Base-by-base conservation (phyloP, 176 grass and related monocot genomes). In the Musa schizocarpa region DNA sequence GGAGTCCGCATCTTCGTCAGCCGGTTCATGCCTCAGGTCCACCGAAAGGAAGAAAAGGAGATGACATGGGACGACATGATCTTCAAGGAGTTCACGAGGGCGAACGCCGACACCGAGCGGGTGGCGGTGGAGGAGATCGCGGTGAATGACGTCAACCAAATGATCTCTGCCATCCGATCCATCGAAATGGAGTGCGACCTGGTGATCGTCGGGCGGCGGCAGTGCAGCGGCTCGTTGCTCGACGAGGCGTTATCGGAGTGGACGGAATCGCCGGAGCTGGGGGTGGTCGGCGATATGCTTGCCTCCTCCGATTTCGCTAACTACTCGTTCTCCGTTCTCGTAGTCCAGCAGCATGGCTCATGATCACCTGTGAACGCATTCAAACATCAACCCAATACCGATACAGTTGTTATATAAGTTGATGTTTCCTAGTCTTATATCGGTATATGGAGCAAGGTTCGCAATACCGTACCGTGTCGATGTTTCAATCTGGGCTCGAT, bases 61-160 rank as follows among this genome's bases (percentile, higher is more conserved):
- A 86, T 93, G 22, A 77, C 88, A 29, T 73, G 86, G 72, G 64
- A 89, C 50, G 88, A 98, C 70, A 83, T 72, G 77, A 72, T 83
- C 70, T 80, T 98, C 74, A 86, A 98, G 10, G 90, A 93, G 77
- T 75, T 91, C 70, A 90, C 83, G 57, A 58, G 73, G 52, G 63
- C 87, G 13, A 80, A 74, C 71, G 25, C 56, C 13, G 83, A 75
- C 79, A 91, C 77, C 72, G 82, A 78, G 75, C 83, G 86, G 34
- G 83, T 98, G 16, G 59, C 34, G 1, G 79, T 89, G 53, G 77
- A 72, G 78, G 84, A 98, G 83, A 80, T 86, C 72, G 80, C 82
- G 55, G 88, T 93, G 65, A 80, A 80, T 55, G 94, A 98, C 84
- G 83, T 93, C 87, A 86, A 90, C 77, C 78, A 77, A 64, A 91